Evolutionary conservation across 208 protist genomes (phyloP).

Genomic region (Acanthamoeba triangularis): DNA sequence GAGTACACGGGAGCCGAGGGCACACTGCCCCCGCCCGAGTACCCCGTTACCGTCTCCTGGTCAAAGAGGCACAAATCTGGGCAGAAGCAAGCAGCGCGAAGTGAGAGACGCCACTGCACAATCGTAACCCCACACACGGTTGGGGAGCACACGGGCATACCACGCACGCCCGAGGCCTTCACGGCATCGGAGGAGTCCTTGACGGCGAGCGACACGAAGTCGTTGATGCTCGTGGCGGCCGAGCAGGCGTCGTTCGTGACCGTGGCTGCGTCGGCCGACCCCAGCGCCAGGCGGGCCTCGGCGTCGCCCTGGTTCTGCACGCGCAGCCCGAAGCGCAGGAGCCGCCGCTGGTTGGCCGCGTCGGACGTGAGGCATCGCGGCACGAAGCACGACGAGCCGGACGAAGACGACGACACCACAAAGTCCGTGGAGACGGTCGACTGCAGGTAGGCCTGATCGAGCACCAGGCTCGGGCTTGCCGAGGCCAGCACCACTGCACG

Average conservation of each 20-base stretch:
- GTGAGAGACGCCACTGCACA: too few relatives aligned
- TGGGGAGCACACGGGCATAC: not conserved
- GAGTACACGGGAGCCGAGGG: not conserved
- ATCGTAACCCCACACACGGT: not conserved
- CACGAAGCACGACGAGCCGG: conserved; percentile 4
- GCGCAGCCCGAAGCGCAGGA: conserved; percentile 54
- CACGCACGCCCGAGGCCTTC: not conserved
- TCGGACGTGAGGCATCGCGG: not conserved
- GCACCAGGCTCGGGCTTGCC: not conserved
- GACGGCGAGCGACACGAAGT: not conserved
- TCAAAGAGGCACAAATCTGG: conserved; percentile 30
- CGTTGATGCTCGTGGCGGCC: not conserved
- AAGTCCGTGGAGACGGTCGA: not conserved
- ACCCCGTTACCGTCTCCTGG: not conserved
- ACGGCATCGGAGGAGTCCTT: not conserved
- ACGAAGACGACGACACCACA: not conserved
- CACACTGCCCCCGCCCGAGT: not conserved
- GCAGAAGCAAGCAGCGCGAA: not conserved
- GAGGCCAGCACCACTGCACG: not conserved
- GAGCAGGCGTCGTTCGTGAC: conserved; percentile 11
- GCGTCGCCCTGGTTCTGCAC: conserved; percentile 8
- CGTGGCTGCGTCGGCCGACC: not conserved
- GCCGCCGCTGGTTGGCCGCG: not conserved
- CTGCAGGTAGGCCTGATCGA: conserved; percentile 29
- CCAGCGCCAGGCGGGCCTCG: not conserved